A percentile compares a stretch with the other conserved stretches of the same genome.
phyloP scores from a whole-genome alignment of 2,329 filamentous ascomycete genomes.

The Lecanosticta acicola region DNA sequence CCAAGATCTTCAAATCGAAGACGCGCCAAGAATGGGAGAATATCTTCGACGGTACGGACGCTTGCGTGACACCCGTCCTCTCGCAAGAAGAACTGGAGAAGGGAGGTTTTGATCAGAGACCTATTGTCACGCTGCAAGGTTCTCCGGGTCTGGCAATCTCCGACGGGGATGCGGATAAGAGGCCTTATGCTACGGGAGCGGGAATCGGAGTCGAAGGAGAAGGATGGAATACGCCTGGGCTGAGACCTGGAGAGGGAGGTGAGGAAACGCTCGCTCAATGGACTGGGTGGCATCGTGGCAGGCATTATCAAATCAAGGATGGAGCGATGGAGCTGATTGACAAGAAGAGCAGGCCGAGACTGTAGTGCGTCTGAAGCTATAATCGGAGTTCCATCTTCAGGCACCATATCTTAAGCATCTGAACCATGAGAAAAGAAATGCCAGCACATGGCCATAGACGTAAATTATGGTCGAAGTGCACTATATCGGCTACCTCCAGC shows the following conservation, averaged over 20 bases:
- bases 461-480: no score
- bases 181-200: constrained; percentile 49
- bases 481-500: no score
- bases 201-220: constrained; percentile 59
- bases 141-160: constrained; percentile 64
- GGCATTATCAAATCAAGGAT: constrained; percentile 61
- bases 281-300: constrained; percentile 70
- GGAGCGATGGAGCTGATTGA: constrained; percentile 53
- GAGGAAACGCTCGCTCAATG: constrained; percentile 63
- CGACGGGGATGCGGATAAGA: constrained; percentile 39
- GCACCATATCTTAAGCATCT: no score
- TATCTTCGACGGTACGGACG: constrained; percentile 85
- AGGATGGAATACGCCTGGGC: constrained; percentile 57
- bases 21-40: constrained; percentile 74
- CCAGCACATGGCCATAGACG: no score
- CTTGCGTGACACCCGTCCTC: constrained; percentile 85
- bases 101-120: constrained; percentile 63
- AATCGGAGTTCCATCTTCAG: no score
- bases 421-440: no score
- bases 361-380: no score
- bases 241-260: constrained; percentile 66
- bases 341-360: constrained; percentile 9
- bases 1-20: constrained; percentile 59
- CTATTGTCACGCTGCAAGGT: constrained; percentile 60
- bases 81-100: constrained; percentile 65